Evolutionary conservation across 2,329 filamentous ascomycete species (phyloP).

Genomic region (Trichoderma breve): DNA sequence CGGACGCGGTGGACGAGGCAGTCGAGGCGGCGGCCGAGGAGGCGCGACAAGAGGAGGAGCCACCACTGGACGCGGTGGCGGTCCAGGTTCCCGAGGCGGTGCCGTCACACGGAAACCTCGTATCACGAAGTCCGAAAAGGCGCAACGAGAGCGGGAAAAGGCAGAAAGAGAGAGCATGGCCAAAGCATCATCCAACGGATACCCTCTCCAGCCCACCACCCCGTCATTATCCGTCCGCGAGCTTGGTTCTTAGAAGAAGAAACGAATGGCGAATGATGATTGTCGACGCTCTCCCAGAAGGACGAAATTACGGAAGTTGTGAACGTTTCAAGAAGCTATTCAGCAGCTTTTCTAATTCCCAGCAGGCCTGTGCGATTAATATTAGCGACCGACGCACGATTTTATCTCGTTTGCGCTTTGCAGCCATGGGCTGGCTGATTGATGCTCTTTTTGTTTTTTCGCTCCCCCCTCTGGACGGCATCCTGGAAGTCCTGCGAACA

Average conservation of each 20-base stretch:
- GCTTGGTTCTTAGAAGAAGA: conserved; percentile 31
- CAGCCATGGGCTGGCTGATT: background rate
- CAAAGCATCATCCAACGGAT: conserved; percentile 39
- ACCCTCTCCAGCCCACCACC: conserved; percentile 39
- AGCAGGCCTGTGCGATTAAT: background rate
- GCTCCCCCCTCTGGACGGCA: background rate
- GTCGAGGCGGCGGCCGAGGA: conserved; percentile 57
- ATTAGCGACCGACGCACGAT: conserved; percentile 5
- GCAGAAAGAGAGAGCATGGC: conserved; percentile 62
- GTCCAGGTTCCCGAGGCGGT: conserved; percentile 72
- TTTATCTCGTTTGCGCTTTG: background rate
- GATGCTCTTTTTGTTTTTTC: background rate
- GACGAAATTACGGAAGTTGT: background rate
- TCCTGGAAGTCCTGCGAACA: background rate
- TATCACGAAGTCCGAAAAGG: conserved; percentile 81
- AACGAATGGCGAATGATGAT: background rate
- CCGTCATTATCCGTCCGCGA: conserved; percentile 40
- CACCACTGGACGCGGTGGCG: conserved; percentile 47
- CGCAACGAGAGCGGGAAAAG: conserved; percentile 78
- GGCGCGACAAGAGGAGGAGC: conserved; percentile 56
- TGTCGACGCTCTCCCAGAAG: background rate
- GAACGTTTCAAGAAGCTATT: background rate
- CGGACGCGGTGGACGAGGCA: conserved; percentile 53
- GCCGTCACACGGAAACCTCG: conserved; percentile 75
- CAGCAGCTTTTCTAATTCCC: background rate